Conservation (phyloP, 1,284 basidiomycete species). For the Porphyrellus sp. region DNA sequence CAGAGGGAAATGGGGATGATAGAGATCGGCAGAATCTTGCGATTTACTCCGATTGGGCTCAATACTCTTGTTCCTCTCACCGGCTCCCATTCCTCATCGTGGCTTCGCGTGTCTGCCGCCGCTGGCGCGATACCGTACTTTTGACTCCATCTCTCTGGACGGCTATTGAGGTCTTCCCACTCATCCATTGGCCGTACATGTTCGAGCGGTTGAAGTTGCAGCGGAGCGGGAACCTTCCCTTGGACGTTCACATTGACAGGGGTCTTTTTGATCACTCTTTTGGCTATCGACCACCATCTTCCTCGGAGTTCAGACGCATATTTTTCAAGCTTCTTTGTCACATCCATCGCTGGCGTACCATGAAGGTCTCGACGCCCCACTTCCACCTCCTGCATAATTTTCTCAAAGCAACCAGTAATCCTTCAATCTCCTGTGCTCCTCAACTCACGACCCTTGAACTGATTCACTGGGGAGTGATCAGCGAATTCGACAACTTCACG, state of each 20-base stretch:
- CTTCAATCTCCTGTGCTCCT: slow-evolving; percentile 43
- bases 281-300: slow-evolving; percentile 21
- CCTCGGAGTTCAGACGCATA: slow-evolving; percentile 39
- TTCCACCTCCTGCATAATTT: slow-evolving; percentile 48
- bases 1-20: no score
- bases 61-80: no score
- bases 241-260: slow-evolving; percentile 24
- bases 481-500: slow-evolving; percentile 38
- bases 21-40: no score
- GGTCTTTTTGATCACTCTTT: slow-evolving; percentile 1
- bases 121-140: no score
- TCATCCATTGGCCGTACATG: no score
- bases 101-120: no score
- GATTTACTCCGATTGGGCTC: no score
- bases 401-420: slow-evolving; percentile 40
- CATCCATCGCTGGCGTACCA: slow-evolving; percentile 47
- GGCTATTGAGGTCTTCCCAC: slow-evolving; percentile 12
- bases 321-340: slow-evolving; percentile 45
- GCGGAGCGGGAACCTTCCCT: slow-evolving; percentile 28
- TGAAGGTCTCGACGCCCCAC: slow-evolving; percentile 44
- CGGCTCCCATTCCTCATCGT: neutral
- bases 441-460: slow-evolving; percentile 50
- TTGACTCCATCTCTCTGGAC: slow-evolving; percentile 10
- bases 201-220: slow-evolving; percentile 16
- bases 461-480: slow-evolving; percentile 45